Conservation (phyloP, 2,329 filamentous ascomycete genomes). For the Fusarium burgessii region DNA sequence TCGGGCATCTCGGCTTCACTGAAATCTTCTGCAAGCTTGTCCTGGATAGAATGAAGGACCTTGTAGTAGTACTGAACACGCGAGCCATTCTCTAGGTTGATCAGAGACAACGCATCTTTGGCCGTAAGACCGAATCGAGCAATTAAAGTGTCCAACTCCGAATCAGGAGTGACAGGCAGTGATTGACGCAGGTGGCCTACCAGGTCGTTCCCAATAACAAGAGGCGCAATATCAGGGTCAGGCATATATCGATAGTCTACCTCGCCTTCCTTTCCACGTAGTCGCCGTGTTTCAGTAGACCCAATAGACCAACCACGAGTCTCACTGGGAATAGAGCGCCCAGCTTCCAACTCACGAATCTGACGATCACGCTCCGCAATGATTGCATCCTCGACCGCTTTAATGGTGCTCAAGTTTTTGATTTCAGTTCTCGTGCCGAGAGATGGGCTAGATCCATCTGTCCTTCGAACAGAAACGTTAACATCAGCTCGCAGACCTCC, state of each 20-base stretch:
- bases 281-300: conserved; percentile 80
- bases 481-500: conserved; percentile 93
- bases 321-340: conserved; percentile 82
- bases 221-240: conserved; percentile 87
- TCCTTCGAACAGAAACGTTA: conserved; percentile 86
- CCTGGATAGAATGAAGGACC: conserved; percentile 65
- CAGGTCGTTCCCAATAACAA: conserved; percentile 79
- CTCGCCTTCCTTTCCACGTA: conserved; percentile 95
- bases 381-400: conserved; percentile 94
- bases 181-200: conserved; percentile 71
- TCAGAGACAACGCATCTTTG: conserved; percentile 86
- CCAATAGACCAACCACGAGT: conserved; percentile 94
- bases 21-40: conserved; percentile 43
- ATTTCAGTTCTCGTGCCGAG: conserved; percentile 94
- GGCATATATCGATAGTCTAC: conserved; percentile 99
- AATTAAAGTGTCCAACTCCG: conserved; percentile 72
- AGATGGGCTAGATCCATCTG: conserved; percentile 54
- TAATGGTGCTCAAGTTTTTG: conserved; percentile 96
- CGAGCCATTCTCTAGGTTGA: conserved; percentile 81
- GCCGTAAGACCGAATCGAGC: conserved; percentile 74
- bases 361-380: conserved; percentile 91
- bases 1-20: conserved; percentile 38
- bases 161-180: conserved; percentile 79
- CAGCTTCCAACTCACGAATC: conserved; percentile 81
- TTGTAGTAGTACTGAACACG: conserved; percentile 85